Conservation (phyloP, 805 yeast species). For the Metschnikowia kunwiensis region DNA sequence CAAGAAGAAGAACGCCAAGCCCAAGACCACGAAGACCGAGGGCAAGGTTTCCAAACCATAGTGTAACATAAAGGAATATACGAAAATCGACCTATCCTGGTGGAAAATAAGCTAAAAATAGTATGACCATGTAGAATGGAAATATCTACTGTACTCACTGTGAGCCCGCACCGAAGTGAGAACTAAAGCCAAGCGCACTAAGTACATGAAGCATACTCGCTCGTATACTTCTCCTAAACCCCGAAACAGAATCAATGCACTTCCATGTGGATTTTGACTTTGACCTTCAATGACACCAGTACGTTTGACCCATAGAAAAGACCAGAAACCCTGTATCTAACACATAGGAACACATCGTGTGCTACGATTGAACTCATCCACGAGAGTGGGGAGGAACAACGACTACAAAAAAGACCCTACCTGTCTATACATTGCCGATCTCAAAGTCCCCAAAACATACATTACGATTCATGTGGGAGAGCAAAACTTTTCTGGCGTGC, state of each 20-base stretch:
- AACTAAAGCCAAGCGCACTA: no score
- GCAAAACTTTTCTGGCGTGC: background rate
- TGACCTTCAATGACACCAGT: constrained; percentile 14
- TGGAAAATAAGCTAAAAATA: no score
- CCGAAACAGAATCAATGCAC: background rate
- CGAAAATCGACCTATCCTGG: no score
- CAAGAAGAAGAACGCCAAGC: constrained; percentile 23
- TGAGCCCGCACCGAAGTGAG: no score
- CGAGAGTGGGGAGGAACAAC: constrained; percentile 28
- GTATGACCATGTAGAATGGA: no score
- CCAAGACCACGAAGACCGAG: constrained; percentile 13
- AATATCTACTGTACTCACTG: no score
- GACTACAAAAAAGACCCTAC: constrained; percentile 19
- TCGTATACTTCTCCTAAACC: no score
- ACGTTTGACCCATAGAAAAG: no score
- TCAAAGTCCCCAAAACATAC: constrained; percentile 32
- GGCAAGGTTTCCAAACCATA: constrained; percentile 16
- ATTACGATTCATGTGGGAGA: constrained; percentile 19
- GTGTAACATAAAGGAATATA: constrained; percentile 4
- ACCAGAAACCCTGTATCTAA: no score
- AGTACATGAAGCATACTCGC: no score
- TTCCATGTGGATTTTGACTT: constrained; percentile 19
- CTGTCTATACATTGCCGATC: constrained; percentile 27
- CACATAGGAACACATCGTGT: constrained; percentile 15
- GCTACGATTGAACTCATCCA: constrained; percentile 10